A percentile compares a stretch with the other conserved stretches of the same genome.
Evolutionary conservation across 495 filamentous ascomycete species (phyloP).

Genomic region (Trichoderma virens): DNA sequence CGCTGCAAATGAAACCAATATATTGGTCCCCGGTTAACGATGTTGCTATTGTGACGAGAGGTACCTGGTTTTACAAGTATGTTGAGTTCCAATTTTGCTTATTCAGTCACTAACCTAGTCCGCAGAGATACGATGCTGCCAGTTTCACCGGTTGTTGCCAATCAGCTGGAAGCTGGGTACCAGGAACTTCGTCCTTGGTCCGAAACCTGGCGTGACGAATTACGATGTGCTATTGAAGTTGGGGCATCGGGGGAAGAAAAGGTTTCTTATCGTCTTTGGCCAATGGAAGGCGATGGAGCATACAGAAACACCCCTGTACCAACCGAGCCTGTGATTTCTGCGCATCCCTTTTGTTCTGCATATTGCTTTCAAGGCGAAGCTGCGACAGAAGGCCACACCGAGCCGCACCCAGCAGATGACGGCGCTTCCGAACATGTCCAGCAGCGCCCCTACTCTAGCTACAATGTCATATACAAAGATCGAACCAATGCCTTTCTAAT

Average conservation of each 20-base stretch:
- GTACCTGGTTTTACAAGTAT: conserved; percentile 89
- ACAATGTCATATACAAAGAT: conserved; percentile 78
- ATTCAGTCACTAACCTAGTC: not conserved
- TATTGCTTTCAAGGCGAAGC: conserved; percentile 47
- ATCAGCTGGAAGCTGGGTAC: conserved; percentile 86
- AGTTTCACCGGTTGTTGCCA: conserved; percentile 80
- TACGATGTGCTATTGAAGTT: conserved; percentile 84
- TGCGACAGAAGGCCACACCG: conserved; percentile 42
- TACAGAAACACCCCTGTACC: conserved; percentile 26
- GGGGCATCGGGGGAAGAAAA: conserved; percentile 88
- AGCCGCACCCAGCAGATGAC: conserved; percentile 32
- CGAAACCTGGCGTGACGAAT: conserved; percentile 86
- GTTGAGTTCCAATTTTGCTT: not conserved
- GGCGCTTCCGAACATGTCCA: conserved; percentile 20
- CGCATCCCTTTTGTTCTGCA: conserved; percentile 46
- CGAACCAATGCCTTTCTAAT: conserved; percentile 67
- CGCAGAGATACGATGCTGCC: conserved; percentile 74
- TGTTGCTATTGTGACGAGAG: conserved; percentile 69
- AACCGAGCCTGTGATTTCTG: conserved; percentile 41
- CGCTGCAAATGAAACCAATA: conserved; percentile 82
- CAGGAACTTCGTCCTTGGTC: conserved; percentile 81
- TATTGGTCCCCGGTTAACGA: conserved; percentile 98
- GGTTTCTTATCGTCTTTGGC: conserved; percentile 74
- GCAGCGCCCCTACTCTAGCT: conserved; percentile 49
- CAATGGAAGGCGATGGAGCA: conserved; percentile 41